Evolutionary conservation across 2,329 filamentous ascomycete genomes (phyloP), one percentile per base, ranked within the genome.

Genomic region (Chaetothyriales sp.): DNA sequence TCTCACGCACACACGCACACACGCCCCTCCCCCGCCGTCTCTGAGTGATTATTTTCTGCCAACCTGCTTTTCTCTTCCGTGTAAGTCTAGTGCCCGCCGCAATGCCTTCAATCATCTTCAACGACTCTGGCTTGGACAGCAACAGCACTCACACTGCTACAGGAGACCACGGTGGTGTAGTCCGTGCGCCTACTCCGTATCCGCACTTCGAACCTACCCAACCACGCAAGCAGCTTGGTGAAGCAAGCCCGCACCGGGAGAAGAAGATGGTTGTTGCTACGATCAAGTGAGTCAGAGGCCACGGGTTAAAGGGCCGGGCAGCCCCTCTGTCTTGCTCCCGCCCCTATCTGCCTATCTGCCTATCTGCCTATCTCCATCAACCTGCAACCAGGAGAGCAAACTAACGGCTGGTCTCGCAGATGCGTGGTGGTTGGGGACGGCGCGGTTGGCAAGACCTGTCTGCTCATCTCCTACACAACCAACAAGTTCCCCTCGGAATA

Each of bases 401-500:
- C 22, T 20, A 37, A 37, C 18, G 33, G 61, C 61, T 44, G 20
- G 43, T 40, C 51, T 52, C 55, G 47, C 62, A 98, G 92, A 74
- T 98, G 92, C 74, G 92, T 98, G 66, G 92, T 98, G 63, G 92
- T 98, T 65, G 92, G 92, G 69, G 92, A 98, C 72, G 92, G 92
- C 89, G 92, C 92, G 61, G 92, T 98, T 63, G 92, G 92, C 70
- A 98, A 98, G 79, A 98, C 92, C 61, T 98, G 92, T 74, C 82
- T 98, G 60, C 82, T 98, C 67, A 98, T 98, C 75, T 94, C 88
- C 69, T 98, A 98, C 74, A 98, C 92, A 60, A 98, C 92, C 59
- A 98, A 98, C 79, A 97, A 97, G 66, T 98, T 98, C 71, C 92
- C 92, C 37, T 95, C 89, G 65, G 92, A 98, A 89, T 98, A 98